Base-by-base conservation (phyloP, 2,329 filamentous ascomycete genomes). In the Talaromyces verruculosus region DNA sequence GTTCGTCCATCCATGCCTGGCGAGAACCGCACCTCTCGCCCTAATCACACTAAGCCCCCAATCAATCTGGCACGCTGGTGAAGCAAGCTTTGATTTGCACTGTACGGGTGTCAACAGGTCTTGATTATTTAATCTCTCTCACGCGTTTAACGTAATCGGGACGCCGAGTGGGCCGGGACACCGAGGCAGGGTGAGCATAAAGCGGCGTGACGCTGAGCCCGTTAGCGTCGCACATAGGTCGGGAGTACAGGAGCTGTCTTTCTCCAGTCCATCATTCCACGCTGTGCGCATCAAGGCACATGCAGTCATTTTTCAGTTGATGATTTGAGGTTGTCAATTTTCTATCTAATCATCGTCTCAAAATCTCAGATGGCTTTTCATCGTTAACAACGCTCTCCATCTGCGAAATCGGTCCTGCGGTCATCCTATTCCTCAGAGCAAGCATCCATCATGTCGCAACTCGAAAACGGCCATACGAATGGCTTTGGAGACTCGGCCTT, bases 381-480 rank as follows among this genome's bases (percentile, higher is more conserved):
- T 55, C 51, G 49, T 57, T 60, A 45, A 65, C 55, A 35, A 3
- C 37, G 35, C 47, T 64, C 30, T 4, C 28, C 57, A 57, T 19
- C 39, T 45, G 35, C 61, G 49, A 63, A 63, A 43, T 47, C 61
- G 63, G 70, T 49, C 39, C 43, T 63, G 53, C 64, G 30, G 43
- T 41, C 58, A 47, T 39, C 58, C 43, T 25, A 41, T 30, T 22
- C 35, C 45, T 43, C 43, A 63, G 35, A 63, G 22, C 49, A 58
- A 28, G 49, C 62, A 47, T 13, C 17, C 51, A 76, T 67, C 75
- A 87, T 87, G 84, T 82, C 84, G 59, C 76, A 83, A 63, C 71
- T 81, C 47, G 73, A 79, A 65, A 84, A 84, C 71, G 82, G 84
- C 70, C 76, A 83, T 72, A 73, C 80, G 64, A 86, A 87, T 75